Conservation (phyloP, 176 grass and related monocot species). For the Rhynchospora tenuis region DNA sequence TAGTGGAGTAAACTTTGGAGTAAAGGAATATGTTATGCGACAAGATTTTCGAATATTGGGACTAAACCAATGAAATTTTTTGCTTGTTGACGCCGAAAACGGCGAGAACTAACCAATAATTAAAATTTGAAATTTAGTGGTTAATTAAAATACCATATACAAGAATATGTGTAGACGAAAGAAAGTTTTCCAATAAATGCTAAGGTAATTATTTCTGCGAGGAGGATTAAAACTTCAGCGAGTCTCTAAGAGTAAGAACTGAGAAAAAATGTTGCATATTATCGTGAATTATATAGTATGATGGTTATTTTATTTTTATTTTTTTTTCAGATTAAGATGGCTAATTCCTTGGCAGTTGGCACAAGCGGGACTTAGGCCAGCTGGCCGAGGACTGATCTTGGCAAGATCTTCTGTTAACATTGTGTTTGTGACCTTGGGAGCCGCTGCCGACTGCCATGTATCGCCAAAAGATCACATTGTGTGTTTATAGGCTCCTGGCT, state of each 20-base stretch:
- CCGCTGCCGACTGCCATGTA: no score
- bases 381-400: not conserved
- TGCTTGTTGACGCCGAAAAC: not conserved
- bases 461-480: no score
- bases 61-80: not conserved
- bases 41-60: not conserved
- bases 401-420: not conserved
- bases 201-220: no score
- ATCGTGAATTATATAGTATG: no score
- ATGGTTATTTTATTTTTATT: no score
- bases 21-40: not conserved
- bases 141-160: not conserved
- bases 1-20: slow-evolving; percentile 13
- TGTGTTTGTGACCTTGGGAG: not conserved
- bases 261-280: no score
- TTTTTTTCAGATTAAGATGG: no score
- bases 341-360: no score
- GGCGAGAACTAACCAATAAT: not conserved
- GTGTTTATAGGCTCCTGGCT: not conserved
- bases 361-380: not conserved
- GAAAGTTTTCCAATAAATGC: not conserved
- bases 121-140: not conserved
- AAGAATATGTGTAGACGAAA: not conserved
- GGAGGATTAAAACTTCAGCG: no score
- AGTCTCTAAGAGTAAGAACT: no score